These are phyloP conservation scores for Pythium scleroteichum DNA, from an alignment of 352 stramenopile species.

Conservation along the genomic window DNA sequence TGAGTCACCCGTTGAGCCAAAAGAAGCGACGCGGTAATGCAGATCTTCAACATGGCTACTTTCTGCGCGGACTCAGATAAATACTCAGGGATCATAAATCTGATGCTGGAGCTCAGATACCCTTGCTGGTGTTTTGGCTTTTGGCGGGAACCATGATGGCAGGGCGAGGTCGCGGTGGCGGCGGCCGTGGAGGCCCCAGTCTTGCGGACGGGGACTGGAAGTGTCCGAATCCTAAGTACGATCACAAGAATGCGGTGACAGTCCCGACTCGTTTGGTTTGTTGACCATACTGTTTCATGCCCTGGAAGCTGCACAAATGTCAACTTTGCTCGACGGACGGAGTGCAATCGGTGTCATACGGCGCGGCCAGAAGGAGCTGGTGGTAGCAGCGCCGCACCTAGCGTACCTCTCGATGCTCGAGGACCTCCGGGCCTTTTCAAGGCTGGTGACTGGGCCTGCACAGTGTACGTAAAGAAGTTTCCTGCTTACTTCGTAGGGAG, in stretches of 20 bases:
- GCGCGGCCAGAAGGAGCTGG: constrained; percentile 45
- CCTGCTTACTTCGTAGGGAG: no score
- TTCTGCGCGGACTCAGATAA: no score
- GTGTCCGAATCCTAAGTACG: constrained; percentile 77
- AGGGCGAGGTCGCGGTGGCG: constrained; percentile 28
- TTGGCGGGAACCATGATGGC: constrained; percentile 14
- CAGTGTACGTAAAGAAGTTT: constrained; percentile 45
- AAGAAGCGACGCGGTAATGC: no score
- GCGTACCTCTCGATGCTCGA: constrained; percentile 37
- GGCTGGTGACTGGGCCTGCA: constrained; percentile 79
- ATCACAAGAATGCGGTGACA: background rate
- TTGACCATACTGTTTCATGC: background rate
- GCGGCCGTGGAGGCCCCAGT: constrained; percentile 50
- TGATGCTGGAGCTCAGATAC: no score
- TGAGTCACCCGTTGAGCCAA: no score
- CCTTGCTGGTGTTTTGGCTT: background rate
- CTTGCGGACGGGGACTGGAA: constrained; percentile 70
- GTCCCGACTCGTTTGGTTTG: background rate
- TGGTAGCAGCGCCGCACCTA: constrained; percentile 26
- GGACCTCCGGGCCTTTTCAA: constrained; percentile 80
- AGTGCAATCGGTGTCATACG: constrained; percentile 85
- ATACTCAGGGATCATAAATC: no score
- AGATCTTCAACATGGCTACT: no score
- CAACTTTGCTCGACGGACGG: constrained; percentile 78
- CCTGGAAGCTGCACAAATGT: constrained; percentile 73